These are phyloP conservation scores for Mortierella alpina DNA, from an alignment of 192 early-diverging fungal genomes.

Conservation along the genomic window DNA sequence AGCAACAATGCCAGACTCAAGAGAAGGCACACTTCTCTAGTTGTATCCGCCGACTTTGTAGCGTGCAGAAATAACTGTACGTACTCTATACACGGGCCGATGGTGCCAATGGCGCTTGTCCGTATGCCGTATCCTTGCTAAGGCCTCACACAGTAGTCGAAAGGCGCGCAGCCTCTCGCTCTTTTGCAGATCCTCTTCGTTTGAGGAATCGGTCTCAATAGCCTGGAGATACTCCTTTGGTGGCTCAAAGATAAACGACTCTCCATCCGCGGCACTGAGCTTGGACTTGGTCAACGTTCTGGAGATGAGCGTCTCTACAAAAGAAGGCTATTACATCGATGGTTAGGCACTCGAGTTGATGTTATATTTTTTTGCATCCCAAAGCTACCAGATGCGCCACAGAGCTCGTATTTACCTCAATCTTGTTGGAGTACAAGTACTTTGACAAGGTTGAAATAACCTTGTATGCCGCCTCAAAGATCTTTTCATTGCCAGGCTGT, in stretches of 20 bases:
- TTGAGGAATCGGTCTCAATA: background rate
- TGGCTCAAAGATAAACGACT: slow-evolving; percentile 44
- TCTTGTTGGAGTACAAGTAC: slow-evolving; percentile 55
- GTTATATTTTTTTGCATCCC: no score
- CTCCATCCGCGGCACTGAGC: slow-evolving; percentile 31
- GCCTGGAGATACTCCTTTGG: slow-evolving; percentile 24
- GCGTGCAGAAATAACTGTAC: background rate
- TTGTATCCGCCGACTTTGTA: background rate
- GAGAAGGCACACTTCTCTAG: background rate
- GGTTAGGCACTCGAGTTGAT: background rate
- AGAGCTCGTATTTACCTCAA: slow-evolving; percentile 50
- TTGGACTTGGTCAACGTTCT: slow-evolving; percentile 25
- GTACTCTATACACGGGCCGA: slow-evolving; percentile 72
- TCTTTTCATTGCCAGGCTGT: slow-evolving; percentile 64
- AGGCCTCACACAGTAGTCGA: slow-evolving; percentile 48
- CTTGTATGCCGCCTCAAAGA: slow-evolving; percentile 70
- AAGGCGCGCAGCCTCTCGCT: slow-evolving; percentile 54
- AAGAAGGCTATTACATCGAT: slow-evolving; percentile 15
- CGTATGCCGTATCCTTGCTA: slow-evolving; percentile 62
- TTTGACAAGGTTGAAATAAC: slow-evolving; percentile 69
- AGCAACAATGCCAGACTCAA: background rate
- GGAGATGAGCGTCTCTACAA: slow-evolving; percentile 18
- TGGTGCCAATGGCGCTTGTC: slow-evolving; percentile 83
- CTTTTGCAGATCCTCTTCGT: slow-evolving; percentile 21
- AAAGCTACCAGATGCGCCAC: no score